These are phyloP conservation scores for Phytophthora macrochlamydospora DNA, from an alignment of 352 stramenopile genomes.

Conservation along the genomic window DNA sequence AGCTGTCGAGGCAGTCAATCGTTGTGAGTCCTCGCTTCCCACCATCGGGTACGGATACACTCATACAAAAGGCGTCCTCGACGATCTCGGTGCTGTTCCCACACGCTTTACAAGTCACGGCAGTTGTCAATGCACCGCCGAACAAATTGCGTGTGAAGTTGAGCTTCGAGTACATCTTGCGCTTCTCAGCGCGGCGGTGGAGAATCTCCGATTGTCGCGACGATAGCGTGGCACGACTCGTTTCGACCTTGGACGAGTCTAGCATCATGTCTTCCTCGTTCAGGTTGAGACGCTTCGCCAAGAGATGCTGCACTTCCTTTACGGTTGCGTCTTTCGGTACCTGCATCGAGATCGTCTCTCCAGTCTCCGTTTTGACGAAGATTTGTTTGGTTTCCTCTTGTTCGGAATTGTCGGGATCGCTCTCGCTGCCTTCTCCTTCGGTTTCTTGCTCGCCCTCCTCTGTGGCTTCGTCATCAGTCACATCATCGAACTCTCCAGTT, in stretches of 20 bases:
- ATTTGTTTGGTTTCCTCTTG: conserved; percentile 52
- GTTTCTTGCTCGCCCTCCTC: conserved; percentile 25
- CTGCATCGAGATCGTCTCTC: conserved; percentile 65
- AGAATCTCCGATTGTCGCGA: conserved; percentile 34
- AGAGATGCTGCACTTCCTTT: conserved; percentile 55
- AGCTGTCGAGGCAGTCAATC: conserved; percentile 56
- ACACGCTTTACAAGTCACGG: conserved; percentile 52
- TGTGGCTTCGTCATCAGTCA: conserved; percentile 22
- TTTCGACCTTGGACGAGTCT: conserved; percentile 33
- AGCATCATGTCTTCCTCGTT: conserved; percentile 66
- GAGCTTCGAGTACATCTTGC: conserved; percentile 50
- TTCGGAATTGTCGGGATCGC: conserved; percentile 25
- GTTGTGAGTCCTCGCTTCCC: conserved; percentile 23
- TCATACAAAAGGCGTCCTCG: conserved; percentile 71
- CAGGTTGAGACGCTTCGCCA: conserved; percentile 60
- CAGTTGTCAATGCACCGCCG: conserved; percentile 54
- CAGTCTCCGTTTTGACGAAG: conserved; percentile 69
- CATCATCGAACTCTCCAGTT: conserved; percentile 26
- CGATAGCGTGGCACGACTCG: conserved; percentile 27
- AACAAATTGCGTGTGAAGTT: conserved; percentile 73
- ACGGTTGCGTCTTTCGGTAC: conserved; percentile 50
- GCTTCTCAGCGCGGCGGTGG: conserved; percentile 28
- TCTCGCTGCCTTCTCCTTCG: conserved; percentile 31
- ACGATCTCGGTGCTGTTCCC: conserved; percentile 55
- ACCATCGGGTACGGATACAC: conserved; percentile 51